phyloP scores from a whole-genome alignment of 1,284 basidiomycete genomes.

The Puccinia sorghi region DNA sequence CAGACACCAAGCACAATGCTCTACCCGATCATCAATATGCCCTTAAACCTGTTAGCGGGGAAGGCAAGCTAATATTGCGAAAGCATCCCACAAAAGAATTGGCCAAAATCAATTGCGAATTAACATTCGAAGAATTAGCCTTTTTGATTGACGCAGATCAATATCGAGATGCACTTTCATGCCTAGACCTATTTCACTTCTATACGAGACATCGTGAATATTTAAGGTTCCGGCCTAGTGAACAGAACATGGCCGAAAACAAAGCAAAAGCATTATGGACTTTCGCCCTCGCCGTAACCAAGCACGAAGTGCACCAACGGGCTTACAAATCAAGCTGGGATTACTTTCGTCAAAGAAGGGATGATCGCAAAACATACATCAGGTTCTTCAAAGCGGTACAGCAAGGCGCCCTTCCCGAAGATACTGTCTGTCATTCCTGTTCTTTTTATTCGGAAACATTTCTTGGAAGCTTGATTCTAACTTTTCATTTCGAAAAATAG shows the following conservation, averaged over 20 bases:
- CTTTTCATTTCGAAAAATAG: neutral
- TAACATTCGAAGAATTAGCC: constrained; percentile 92
- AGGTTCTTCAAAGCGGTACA: constrained; percentile 70
- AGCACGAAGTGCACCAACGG: constrained; percentile 81
- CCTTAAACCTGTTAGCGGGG: constrained; percentile 91
- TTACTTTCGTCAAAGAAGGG: constrained; percentile 82
- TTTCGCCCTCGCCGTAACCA: constrained; percentile 81
- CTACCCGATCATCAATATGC: constrained; percentile 82
- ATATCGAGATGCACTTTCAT: constrained; percentile 89
- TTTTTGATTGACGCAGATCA: constrained; percentile 91
- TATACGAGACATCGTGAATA: constrained; percentile 90
- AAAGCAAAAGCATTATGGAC: constrained; percentile 71
- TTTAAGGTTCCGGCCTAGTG: constrained; percentile 66
- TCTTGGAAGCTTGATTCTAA: neutral
- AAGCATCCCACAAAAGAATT: constrained; percentile 71
- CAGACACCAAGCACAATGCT: neutral
- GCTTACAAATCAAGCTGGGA: constrained; percentile 87
- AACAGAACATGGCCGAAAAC: constrained; percentile 68
- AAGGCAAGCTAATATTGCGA: constrained; percentile 85
- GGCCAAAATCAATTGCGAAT: constrained; percentile 83
- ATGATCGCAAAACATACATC: constrained; percentile 81
- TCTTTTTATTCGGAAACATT: neutral
- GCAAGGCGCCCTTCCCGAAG: constrained; percentile 15
- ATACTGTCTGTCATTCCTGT: neutral
- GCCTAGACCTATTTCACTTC: constrained; percentile 96